phyloP scores from a whole-genome alignment of 2,329 filamentous ascomycete genomes.

The Macrophomina phaseolina region DNA sequence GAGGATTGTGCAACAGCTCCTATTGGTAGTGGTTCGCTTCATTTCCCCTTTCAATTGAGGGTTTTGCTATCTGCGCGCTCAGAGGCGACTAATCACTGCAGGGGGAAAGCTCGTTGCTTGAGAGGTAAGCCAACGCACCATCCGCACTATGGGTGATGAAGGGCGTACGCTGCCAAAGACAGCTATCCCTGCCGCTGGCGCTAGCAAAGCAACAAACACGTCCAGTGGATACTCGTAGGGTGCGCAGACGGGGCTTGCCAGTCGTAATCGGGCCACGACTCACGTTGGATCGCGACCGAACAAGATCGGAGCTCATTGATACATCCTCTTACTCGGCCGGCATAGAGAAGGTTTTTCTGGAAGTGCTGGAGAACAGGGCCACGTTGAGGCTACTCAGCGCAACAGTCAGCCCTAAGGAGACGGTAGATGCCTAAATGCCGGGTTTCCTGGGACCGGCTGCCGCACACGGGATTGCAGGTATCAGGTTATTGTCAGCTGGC shows the following conservation, averaged over 20 bases:
- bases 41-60: too few species aligned
- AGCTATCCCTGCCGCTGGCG: not conserved
- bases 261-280: not conserved
- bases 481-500: not conserved
- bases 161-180: not conserved
- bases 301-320: not conserved
- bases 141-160: not conserved
- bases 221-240: not conserved
- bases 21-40: too few species aligned
- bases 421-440: constrained; percentile 1
- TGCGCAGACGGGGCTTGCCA: not conserved
- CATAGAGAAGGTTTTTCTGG: not conserved
- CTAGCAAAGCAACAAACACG: not conserved
- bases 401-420: constrained; percentile 7
- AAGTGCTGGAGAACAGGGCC: not conserved
- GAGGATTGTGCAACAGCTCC: too few species aligned
- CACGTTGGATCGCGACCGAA: not conserved
- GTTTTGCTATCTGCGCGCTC: not conserved
- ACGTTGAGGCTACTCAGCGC: not conserved
- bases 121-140: not conserved
- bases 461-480: not conserved
- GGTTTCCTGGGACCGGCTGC: not conserved
- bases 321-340: not conserved
- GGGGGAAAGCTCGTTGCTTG: not conserved
- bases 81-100: not conserved